phyloP scores from a whole-genome alignment of 352 stramenopile genomes.

The Blastocystis sp. region DNA sequence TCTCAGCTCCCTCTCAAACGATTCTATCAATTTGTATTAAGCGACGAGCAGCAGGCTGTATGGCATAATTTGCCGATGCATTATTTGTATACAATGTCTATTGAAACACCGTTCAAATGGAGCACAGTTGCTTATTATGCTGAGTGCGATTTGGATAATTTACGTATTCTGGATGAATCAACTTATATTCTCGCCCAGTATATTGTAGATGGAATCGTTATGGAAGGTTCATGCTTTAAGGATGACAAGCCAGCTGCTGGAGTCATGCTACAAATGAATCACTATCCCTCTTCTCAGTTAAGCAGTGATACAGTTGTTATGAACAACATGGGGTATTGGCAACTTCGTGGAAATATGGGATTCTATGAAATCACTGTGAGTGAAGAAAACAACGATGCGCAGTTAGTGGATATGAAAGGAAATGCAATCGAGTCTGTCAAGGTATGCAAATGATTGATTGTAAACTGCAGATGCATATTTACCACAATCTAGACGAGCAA shows the following conservation, averaged over 20 bases:
- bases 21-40: constrained; percentile 81
- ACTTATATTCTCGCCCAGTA: constrained; percentile 53
- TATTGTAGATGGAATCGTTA: not conserved
- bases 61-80: constrained; percentile 38
- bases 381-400: constrained; percentile 70
- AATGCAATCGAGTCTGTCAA: not conserved
- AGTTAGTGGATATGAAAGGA: constrained; percentile 70
- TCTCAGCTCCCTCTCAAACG: constrained; percentile 79
- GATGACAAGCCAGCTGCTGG: constrained; percentile 72
- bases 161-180: constrained; percentile 4
- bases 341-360: constrained; percentile 89
- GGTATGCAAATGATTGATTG: not conserved
- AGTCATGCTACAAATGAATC: constrained; percentile 76
- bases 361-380: constrained; percentile 85
- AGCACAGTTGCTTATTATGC: constrained; percentile 31
- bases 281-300: not conserved
- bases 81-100: constrained; percentile 72
- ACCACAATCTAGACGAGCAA: constrained; percentile 20
- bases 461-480: not conserved
- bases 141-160: constrained; percentile 48
- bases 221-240: not conserved
- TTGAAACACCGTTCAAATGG: constrained; percentile 53
- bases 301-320: constrained; percentile 91
- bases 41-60: constrained; percentile 67
- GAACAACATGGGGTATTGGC: constrained; percentile 98